Conservation (phyloP, 1,284 basidiomycete species). For the Exobasidium cylindrosporum region DNA sequence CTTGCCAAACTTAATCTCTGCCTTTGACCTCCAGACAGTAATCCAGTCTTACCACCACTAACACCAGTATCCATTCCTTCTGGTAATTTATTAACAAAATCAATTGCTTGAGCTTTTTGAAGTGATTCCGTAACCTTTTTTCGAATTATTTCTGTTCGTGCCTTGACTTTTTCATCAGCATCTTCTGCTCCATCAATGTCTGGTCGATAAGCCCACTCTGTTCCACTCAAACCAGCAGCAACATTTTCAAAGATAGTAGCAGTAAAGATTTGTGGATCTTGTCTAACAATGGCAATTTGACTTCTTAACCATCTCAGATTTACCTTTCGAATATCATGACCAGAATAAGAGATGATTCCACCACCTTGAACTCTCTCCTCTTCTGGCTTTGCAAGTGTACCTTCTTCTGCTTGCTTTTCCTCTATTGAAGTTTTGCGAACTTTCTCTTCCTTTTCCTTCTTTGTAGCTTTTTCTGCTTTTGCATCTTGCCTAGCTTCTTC, state of each 20-base stretch:
- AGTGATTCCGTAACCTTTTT: constrained; percentile 50
- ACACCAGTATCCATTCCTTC: constrained; percentile 55
- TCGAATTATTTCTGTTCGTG: constrained; percentile 34
- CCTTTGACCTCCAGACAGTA: constrained; percentile 49
- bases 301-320: constrained; percentile 57
- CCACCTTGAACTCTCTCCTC: constrained; percentile 1
- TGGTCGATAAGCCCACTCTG: constrained; percentile 28
- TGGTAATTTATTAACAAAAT: constrained; percentile 55
- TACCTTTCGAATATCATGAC: constrained; percentile 52
- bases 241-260: constrained; percentile 52
- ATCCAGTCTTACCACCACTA: constrained; percentile 55
- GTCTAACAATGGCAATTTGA: constrained; percentile 58
- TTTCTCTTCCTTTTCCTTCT: constrained; percentile 7
- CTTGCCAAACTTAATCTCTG: constrained; percentile 52
- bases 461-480: constrained; percentile 10
- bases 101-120: constrained; percentile 57
- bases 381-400: background rate
- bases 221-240: constrained; percentile 44
- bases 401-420: constrained; percentile 7
- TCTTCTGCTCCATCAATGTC: constrained; percentile 16
- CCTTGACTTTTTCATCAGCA: constrained; percentile 16
- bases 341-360: constrained; percentile 49
- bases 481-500: constrained; percentile 17
- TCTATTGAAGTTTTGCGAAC: background rate
- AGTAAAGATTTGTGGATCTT: constrained; percentile 56